Base-by-base conservation (phyloP, 164 flowering plant genomes). In the Vitis rupestris region DNA sequence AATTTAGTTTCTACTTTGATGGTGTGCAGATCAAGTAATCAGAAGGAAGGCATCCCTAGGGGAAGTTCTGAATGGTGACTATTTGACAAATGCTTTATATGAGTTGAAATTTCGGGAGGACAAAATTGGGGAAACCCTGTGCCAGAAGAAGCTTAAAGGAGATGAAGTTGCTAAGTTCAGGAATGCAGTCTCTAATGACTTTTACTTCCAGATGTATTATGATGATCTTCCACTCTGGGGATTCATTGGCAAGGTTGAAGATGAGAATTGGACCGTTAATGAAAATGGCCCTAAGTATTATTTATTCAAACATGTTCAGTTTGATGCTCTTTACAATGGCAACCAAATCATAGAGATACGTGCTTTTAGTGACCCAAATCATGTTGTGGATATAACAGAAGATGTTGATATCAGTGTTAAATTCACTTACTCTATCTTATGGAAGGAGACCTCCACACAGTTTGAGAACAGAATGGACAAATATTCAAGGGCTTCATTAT, bases 151-250 rank as follows among this genome's bases (percentile, higher is more conserved):
- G 70, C 83, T 94, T 51, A 70, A 66, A 15, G 57, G 53, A 57
- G 72, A 73, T 59, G 88, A 90, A 31, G 77, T 90, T 59, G 74
- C 81, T 10, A 79, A 69, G 59, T 86, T 93, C 63, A 88, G 88
- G 77, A 70, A 84, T 70, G 90, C 96, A 74, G 72, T 90, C 49
- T 62, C 11, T 50, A 71, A 79, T 66, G 97, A 91, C 13, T 93
- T 69, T 76, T 93, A 91, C 82, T 93, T 84, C 71, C 94, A 91
- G 75, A 85, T 91, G 94, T 84, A 84, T 78, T 88, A 74, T 76
- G 97, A 91, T 77, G 90, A 90, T 81, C 95, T 93, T 68, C 94
- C 95, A 8, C 61, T 90, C 12, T 93, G 98, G 98, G 98, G 89
- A 0, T 91, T 81, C 74, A 55, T 94, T 52, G 98, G 97, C 54